Base-by-base conservation (phyloP, 306 rosid genomes). In the Hippophae gyantsensis region DNA sequence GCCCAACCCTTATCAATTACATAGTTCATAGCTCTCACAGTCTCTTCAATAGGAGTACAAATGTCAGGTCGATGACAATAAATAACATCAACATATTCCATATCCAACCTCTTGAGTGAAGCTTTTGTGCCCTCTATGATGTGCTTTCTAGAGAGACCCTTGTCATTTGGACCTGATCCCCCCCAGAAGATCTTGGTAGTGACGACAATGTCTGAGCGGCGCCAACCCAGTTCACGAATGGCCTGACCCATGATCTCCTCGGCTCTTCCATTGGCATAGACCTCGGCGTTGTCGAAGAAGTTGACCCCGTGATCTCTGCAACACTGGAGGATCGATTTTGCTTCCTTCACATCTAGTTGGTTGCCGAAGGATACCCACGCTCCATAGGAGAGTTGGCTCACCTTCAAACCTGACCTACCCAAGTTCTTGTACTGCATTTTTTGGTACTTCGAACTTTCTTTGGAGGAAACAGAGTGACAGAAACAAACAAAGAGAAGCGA, bases 131-230 rank as follows among this genome's bases (percentile, higher is more conserved):
- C 99, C 32, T 92, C 99, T 0, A 92, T 75, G 48, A 92, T 60
- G 69, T 92, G 99, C 59, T 92, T 92, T 2, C 99, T 56, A 0
- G 99, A 92, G 5, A 92, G 79, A 0, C 99, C 99, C 75, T 92
- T 92, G 48, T 92, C 99, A 66, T 92, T 92, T 0, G 99, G 97
- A 14, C 99, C 99, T 2, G 84, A 70, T 0, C 23, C 99, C 99
- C 99, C 99, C 99, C 99, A 92, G 69, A 92, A 92, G 84, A 92
- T 85, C 90, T 92, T 92, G 43, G 99, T 92, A 6, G 99, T 88
- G n/a, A 88, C 61, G n/a, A 92, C 99, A 9, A 92, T 43, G 75
- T 92, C 99, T 0, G 99, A 92, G 8, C 99, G 82, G 72, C 23
- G 86, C 99, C 99, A 92, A 0, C 96, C 99, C 0, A 92, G 82